Percentiles rank a stretch among this genome's conserved stretches.
These are phyloP conservation scores for Cryphonectria radicalis DNA, from an alignment of 2,329 filamentous ascomycete species.

Conservation along the genomic window DNA sequence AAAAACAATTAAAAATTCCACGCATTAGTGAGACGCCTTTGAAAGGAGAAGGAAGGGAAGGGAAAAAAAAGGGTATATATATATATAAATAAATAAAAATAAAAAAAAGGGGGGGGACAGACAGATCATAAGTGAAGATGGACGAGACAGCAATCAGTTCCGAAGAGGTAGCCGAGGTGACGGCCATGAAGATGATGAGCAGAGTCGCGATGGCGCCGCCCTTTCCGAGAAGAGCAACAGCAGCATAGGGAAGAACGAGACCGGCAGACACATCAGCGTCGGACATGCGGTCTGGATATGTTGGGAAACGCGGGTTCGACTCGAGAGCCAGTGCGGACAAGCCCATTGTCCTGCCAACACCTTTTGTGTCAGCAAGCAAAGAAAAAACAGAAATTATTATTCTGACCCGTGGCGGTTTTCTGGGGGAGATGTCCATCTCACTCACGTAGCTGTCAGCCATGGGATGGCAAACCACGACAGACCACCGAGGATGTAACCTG, in stretches of 20 bases:
- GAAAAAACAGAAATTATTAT: no score
- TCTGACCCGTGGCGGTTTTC: neutral
- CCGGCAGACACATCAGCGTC: slow-evolving; percentile 79
- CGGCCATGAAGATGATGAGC: slow-evolving; percentile 86
- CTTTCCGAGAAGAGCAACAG: slow-evolving; percentile 80
- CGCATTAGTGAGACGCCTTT: neutral
- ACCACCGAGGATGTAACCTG: slow-evolving; percentile 86
- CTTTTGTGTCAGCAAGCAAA: neutral
- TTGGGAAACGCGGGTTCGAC: slow-evolving; percentile 71
- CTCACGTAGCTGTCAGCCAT: slow-evolving; percentile 76
- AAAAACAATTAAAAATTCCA: no score
- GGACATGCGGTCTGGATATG: slow-evolving; percentile 72
- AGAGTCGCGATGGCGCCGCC: slow-evolving; percentile 80
- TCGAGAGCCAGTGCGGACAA: slow-evolving; percentile 81
- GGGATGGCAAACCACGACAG: slow-evolving; percentile 92
- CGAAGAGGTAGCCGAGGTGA: slow-evolving; percentile 81
- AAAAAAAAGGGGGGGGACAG: neutral
- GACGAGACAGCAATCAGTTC: slow-evolving; percentile 87
- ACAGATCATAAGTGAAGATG: slow-evolving; percentile 83
- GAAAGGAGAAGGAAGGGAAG: neutral
- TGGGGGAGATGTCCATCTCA: neutral
- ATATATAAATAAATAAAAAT: neutral
- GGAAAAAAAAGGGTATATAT: no score
- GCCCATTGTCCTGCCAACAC: slow-evolving; percentile 67
- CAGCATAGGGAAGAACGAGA: slow-evolving; percentile 82